Base-by-base conservation (phyloP, 768 basidiomycete genomes). In the Xerocomellus chrysenteron region DNA sequence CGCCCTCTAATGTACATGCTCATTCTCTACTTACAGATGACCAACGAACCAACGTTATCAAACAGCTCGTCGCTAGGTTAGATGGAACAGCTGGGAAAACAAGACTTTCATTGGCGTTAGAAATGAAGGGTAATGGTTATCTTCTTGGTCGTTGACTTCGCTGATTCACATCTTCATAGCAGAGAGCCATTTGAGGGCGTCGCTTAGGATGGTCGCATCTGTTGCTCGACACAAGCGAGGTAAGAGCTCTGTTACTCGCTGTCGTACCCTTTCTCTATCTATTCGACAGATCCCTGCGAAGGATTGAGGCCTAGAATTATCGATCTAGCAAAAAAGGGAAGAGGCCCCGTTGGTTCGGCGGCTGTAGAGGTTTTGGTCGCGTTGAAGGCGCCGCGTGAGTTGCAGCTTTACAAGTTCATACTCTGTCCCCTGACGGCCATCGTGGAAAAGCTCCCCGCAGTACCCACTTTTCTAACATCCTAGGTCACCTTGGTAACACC, bases 341-440 rank as follows among this genome's bases (percentile, higher is more conserved):
- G 11, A 11, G 4, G 39, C n/a, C 37, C 28, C 1, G 44, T 52
- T n/a, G 60, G 60, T 26, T 8, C 47, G 14, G 54, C 43, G 5
- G 60, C 60, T 13, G 43, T 61, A 12, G 35, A 52, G 32, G 47
- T 47, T 11, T 30, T 61, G 14, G 43, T 59, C 41, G 43, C 50
- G 9, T 26, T 61, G 47, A 35, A 37, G 0, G 42, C 3, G 17
- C 17, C 16, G 10, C 19, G 57, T 61, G 32, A 50, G 60, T 50
- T 1, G 8, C 16, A 4, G 6, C 11, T 26, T 36, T 40, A 16
- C 26, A 53, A 1, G 2, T 14, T 5, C 12, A n/a, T 6, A 9
- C 3, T 13, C 9, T 3, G 4, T 49, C 21, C 2, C 9, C 54
- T 60, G 44, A 59, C 17, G 11, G 1, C 17, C 8, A 14, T 35